Conservation (phyloP, 2,329 filamentous ascomycete genomes). For the Sporothrix curviconia region DNA sequence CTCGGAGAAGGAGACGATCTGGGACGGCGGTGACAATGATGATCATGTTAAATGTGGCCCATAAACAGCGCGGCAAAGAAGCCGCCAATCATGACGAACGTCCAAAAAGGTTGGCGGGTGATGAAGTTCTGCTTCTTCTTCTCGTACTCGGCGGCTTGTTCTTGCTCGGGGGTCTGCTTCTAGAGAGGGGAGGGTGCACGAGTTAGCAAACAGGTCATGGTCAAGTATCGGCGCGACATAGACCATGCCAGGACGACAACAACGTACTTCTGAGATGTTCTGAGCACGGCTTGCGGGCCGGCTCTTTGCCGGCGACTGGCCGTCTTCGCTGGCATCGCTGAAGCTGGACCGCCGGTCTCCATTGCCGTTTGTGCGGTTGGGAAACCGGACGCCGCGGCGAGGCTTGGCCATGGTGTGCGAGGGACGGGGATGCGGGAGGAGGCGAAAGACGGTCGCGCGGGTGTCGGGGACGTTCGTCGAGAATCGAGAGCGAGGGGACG, state of each 20-base stretch:
- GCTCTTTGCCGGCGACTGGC: slow-evolving; percentile 20
- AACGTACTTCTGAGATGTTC: slow-evolving; percentile 34
- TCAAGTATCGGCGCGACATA: neutral
- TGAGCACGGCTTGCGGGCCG: slow-evolving; percentile 28
- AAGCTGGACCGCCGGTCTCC: slow-evolving; percentile 60
- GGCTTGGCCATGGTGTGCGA: slow-evolving; percentile 27
- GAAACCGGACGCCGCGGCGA: slow-evolving; percentile 50
- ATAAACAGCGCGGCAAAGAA: slow-evolving; percentile 93
- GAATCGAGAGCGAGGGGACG: neutral
- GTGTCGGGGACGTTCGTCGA: neutral
- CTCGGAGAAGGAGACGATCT: slow-evolving; percentile 98
- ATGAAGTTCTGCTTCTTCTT: slow-evolving; percentile 99
- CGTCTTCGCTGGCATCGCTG: slow-evolving; percentile 45
- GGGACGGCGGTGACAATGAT: slow-evolving; percentile 84
- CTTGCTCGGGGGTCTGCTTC: slow-evolving; percentile 37
- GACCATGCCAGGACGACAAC: neutral
- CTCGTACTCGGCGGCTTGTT: slow-evolving; percentile 65
- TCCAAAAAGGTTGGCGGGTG: slow-evolving; percentile 95
- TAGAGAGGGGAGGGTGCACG: slow-evolving; percentile 21
- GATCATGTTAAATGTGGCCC: slow-evolving; percentile 95
- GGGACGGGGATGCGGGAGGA: neutral
- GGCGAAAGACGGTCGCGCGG: neutral
- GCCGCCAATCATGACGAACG: slow-evolving; percentile 87
- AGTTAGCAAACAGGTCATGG: neutral
- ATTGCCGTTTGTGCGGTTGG: slow-evolving; percentile 44